These are phyloP conservation scores for Silene noctiflora DNA, from an alignment of 179 eudicot species.

Conservation along the genomic window DNA sequence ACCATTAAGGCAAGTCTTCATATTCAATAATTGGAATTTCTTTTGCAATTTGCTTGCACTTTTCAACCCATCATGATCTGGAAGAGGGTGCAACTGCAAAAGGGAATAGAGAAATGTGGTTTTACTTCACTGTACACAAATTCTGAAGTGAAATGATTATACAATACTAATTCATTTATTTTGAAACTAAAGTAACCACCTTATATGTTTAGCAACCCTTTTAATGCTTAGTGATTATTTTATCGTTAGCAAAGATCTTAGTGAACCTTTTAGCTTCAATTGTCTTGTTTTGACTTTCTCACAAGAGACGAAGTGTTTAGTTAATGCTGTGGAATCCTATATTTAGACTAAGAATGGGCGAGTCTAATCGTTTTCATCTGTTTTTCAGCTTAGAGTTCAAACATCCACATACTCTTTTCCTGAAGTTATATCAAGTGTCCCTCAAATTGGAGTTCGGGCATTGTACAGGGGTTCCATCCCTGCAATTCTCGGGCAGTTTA, in stretches of 20 bases:
- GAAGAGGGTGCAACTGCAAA: background rate
- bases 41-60: background rate
- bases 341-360: background rate
- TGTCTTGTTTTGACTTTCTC: background rate
- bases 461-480: constrained; percentile 88
- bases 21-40: constrained; percentile 8
- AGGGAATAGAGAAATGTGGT: background rate
- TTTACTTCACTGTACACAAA: background rate
- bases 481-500: constrained; percentile 92
- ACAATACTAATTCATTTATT: background rate
- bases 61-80: no score
- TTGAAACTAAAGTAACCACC: background rate
- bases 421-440: constrained; percentile 77
- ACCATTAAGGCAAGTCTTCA: constrained; percentile 60
- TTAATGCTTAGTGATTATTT: background rate
- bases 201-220: background rate
- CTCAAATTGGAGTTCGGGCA: constrained; percentile 74
- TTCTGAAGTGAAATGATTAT: background rate
- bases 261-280: background rate
- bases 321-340: background rate
- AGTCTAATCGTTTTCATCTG: constrained; percentile 27
- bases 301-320: background rate
- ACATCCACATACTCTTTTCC: constrained; percentile 81
- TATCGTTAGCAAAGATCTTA: background rate
- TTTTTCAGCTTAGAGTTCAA: constrained; percentile 85